Conservation (phyloP, 139 green algal species). For the Chloropicon primus region DNA sequence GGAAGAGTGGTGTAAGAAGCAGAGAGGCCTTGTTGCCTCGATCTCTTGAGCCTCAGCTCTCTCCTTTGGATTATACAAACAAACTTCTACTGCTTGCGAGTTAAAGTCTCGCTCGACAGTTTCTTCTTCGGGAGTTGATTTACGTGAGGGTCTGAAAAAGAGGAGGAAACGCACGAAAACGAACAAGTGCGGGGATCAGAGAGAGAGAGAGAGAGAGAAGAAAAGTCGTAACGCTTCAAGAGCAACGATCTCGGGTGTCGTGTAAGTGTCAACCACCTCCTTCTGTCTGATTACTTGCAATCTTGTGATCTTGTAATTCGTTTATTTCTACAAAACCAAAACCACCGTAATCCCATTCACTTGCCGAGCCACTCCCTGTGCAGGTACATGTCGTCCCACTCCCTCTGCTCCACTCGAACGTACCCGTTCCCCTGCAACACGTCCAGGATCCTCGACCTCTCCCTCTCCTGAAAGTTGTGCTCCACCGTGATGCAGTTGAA, state of each 20-base stretch:
- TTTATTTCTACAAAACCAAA: neutral
- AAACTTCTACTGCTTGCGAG: neutral
- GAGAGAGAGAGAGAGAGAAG: too few species aligned
- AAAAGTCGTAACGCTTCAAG: too few species aligned
- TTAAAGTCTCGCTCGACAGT: neutral
- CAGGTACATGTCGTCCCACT: neutral
- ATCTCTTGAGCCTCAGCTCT: constrained; percentile 6
- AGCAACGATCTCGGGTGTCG: too few species aligned
- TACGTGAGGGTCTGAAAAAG: neutral
- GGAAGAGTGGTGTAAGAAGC: constrained; percentile 1
- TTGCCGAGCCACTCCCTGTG: neutral
- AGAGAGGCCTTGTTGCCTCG: constrained; percentile 7
- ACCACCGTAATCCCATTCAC: neutral
- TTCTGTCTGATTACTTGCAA: too few species aligned
- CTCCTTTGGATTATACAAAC: neutral
- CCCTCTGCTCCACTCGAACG: neutral
- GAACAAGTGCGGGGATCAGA: constrained; percentile 1
- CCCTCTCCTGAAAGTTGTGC: neutral
- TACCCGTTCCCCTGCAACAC: neutral
- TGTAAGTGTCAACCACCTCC: too few species aligned
- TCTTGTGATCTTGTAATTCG: neutral
- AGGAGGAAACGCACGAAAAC: too few species aligned
- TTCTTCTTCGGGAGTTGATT: constrained; percentile 8
- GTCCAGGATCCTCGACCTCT: neutral
- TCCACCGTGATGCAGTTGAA: neutral